Evolutionary conservation across 768 basidiomycete genomes (phyloP), one percentile per base, ranked within the genome.

Genomic region (Termitomyces sp.): DNA sequence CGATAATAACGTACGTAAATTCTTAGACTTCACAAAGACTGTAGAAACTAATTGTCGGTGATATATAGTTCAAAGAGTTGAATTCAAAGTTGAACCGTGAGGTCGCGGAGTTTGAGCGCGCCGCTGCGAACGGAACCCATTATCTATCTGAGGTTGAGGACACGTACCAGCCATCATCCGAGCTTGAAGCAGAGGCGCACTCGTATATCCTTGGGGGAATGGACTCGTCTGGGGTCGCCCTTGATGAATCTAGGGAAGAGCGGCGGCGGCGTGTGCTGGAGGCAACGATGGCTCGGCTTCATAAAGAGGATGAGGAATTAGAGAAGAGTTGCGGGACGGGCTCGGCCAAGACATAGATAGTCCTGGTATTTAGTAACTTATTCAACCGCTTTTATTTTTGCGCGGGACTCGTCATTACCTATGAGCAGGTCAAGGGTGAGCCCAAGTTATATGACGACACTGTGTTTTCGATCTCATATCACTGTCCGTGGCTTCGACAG

Each of bases 31-130:
- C 5, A n/a, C 11, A 15, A 5, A 15, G 12, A 9, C 1, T 6
- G 3, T 1, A 49, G 31, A 52, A 62, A 40, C 20, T 47, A 12
- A 34, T 3, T 7, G 15, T 10, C 32, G 31, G 3, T 10, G 60
- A 9, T 20, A 10, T 20, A 7, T 36, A 87, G 91, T 92, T 92
- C 71, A 92, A 91, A 68, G 80, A 83, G 61, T 76, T 92, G 5
- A 91, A 92, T 69, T 91, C 89, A 1, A 77, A 83, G 60, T 79
- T 92, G 2, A 91, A 91, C 68, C 78, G 83, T 6, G 89, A 93
- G 68, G 87, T 92, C 1, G 78, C 77, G 1, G 86, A 86, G 65
- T 91, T 83, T 57, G 91, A 91, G 68, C 77, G 79, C 5, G 78
- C 82, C 2, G 73, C 72, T 5, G 70, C 72, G 15, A 74, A 76